Evolutionary conservation across 495 filamentous ascomycete species (phyloP).

Genomic region (Penicillium goetzii): DNA sequence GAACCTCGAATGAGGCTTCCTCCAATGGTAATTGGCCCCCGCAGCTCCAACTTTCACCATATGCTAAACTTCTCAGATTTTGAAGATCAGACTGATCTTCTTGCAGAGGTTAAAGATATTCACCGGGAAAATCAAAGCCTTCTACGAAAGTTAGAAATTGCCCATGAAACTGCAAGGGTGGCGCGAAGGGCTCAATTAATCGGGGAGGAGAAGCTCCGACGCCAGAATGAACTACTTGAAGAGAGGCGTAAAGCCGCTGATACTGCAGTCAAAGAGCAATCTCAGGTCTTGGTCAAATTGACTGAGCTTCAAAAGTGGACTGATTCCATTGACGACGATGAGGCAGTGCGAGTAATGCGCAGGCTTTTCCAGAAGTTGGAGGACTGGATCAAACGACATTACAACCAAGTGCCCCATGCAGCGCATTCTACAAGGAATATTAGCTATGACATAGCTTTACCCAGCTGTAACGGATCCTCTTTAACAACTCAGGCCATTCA

Average conservation of each 20-base stretch:
- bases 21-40: not conserved
- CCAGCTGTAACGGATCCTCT: not conserved
- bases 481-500: not conserved
- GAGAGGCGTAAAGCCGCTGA: not conserved
- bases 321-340: slow-evolving; percentile 4
- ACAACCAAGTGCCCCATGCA: not conserved
- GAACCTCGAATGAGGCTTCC: not conserved
- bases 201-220: slow-evolving; percentile 5
- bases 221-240: slow-evolving; percentile 4
- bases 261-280: not conserved
- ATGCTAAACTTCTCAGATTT: not conserved
- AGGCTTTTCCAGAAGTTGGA: slow-evolving; percentile 5
- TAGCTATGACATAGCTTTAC: not conserved
- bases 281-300: not conserved
- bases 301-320: slow-evolving; percentile 5
- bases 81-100: no score
- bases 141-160: not conserved
- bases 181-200: not conserved
- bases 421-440: not conserved
- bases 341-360: not conserved
- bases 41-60: not conserved
- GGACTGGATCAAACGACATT: slow-evolving; percentile 8
- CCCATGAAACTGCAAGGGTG: not conserved
- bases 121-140: not conserved
- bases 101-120: not conserved